Evolutionary conservation across 805 yeast genomes (phyloP).

Genomic region (Hanseniaspora hatyaiensis): DNA sequence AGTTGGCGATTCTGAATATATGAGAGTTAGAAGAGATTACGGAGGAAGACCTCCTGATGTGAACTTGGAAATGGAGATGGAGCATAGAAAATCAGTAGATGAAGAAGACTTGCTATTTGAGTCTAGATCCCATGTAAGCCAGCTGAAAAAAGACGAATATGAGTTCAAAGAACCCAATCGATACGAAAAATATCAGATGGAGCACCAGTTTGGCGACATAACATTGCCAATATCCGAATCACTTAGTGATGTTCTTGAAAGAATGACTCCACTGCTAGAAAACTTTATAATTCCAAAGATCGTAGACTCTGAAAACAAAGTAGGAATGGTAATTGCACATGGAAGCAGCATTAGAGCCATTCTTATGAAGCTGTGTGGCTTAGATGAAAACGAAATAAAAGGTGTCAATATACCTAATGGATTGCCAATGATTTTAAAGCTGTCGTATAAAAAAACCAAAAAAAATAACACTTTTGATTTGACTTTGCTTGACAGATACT

Average conservation of each 20-base stretch:
- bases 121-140: no score
- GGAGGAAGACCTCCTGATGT: slow-evolving; percentile 55
- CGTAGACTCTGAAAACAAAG: slow-evolving; percentile 39
- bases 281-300: slow-evolving; percentile 38
- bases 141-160: slow-evolving; percentile 18
- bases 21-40: slow-evolving; percentile 69
- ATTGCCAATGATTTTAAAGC: slow-evolving; percentile 60
- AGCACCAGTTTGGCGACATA: slow-evolving; percentile 32
- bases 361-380: slow-evolving; percentile 52
- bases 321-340: slow-evolving; percentile 63
- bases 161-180: slow-evolving; percentile 32
- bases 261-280: slow-evolving; percentile 51
- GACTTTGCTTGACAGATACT: slow-evolving; percentile 43
- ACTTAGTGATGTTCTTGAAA: slow-evolving; percentile 53
- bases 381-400: slow-evolving; percentile 58
- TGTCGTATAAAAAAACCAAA: slow-evolving; percentile 26
- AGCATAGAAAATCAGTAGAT: slow-evolving; percentile 30
- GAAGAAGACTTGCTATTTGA: slow-evolving; percentile 22
- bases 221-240: slow-evolving; percentile 64
- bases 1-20: slow-evolving; percentile 63
- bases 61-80: slow-evolving; percentile 28
- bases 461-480: slow-evolving; percentile 30
- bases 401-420: slow-evolving; percentile 74
- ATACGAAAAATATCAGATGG: slow-evolving; percentile 26
- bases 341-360: slow-evolving; percentile 73